These are phyloP conservation scores for Lactifluus piperatus DNA, from an alignment of 768 basidiomycete species.

Conservation along the genomic window DNA sequence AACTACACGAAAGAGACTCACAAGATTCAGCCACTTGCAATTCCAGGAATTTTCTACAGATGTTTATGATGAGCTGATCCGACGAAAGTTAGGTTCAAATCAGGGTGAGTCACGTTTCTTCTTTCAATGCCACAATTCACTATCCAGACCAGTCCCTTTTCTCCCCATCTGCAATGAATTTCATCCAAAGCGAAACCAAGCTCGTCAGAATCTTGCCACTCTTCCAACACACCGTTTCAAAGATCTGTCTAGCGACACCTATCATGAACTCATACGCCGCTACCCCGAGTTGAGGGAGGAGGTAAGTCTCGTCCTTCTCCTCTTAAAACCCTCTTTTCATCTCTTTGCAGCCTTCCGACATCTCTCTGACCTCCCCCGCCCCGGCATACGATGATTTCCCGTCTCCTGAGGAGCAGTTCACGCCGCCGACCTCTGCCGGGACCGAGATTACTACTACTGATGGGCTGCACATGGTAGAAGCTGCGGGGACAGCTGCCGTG, in stretches of 20 bases:
- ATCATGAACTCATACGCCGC: conserved; percentile 81
- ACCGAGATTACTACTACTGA: too few species aligned
- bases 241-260: conserved; percentile 92
- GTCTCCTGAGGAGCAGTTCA: too few species aligned
- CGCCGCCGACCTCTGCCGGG: too few species aligned
- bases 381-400: conserved; percentile 70
- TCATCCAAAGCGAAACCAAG: conserved; percentile 97
- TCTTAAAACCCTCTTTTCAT: conserved; percentile 18
- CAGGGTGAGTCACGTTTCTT: conserved; percentile 41
- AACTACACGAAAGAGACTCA: conserved; percentile 82
- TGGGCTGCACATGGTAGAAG: conserved; percentile 54
- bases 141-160: conserved; percentile 55
- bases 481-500: conserved; percentile 34
- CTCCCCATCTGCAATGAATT: conserved; percentile 87
- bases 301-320: conserved; percentile 33
- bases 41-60: conserved; percentile 97
- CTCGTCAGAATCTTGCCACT: conserved; percentile 89
- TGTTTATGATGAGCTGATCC: conserved; percentile 88
- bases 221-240: conserved; percentile 85
- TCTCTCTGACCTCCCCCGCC: conserved; percentile 38
- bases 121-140: not conserved
- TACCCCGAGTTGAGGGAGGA: conserved; percentile 95
- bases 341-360: conserved; percentile 23
- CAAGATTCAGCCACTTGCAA: conserved; percentile 85
- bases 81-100: conserved; percentile 57